Conservation (phyloP, 2,329 filamentous ascomycete genomes). For the Nakataea oryzae region DNA sequence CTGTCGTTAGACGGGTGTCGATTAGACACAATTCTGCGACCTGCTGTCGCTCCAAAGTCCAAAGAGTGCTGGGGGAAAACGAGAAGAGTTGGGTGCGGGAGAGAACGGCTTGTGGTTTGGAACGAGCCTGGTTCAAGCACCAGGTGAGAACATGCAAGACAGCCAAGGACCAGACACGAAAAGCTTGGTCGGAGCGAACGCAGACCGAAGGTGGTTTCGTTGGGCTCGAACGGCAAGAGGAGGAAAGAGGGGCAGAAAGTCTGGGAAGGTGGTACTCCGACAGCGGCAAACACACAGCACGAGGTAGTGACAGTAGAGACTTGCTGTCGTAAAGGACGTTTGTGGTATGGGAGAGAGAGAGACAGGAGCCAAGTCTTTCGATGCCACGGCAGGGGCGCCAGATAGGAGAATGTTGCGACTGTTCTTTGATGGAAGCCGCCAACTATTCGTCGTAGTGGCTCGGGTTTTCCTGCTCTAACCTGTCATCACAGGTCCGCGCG, state of each 20-base stretch:
- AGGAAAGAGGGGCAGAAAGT: background rate
- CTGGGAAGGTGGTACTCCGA: background rate
- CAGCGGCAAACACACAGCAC: background rate
- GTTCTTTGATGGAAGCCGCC: background rate
- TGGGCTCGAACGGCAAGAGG: background rate
- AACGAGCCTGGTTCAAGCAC: background rate
- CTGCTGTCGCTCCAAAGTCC: constrained; percentile 2
- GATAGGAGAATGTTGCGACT: background rate
- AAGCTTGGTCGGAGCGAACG: background rate
- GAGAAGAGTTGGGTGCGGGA: background rate
- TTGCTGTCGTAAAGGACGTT: background rate
- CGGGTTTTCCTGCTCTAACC: background rate
- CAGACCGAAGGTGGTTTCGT: too few relatives aligned
- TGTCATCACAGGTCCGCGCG: background rate
- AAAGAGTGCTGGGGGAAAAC: background rate
- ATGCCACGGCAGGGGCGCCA: background rate
- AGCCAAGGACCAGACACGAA: background rate
- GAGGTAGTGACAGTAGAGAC: background rate
- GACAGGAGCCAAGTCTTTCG: background rate
- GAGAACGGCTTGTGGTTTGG: background rate
- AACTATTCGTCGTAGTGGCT: background rate
- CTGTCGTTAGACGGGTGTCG: background rate
- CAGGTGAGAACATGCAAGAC: background rate
- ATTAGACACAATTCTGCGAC: background rate
- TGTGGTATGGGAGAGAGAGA: background rate